Conservation (phyloP, 1,284 basidiomycete species). For the Tylopilus sp. region DNA sequence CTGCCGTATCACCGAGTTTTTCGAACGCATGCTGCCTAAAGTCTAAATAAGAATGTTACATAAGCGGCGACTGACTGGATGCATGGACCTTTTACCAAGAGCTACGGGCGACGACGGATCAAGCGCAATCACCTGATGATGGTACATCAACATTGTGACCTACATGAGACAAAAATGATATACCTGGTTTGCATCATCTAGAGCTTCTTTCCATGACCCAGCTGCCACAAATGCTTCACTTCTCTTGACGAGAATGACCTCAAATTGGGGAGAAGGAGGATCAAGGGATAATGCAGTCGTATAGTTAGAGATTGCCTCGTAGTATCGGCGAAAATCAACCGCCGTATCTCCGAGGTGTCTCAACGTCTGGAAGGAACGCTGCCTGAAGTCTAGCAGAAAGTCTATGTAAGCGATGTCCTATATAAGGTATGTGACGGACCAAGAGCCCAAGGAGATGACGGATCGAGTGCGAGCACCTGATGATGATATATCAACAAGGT, state of each 20-base stretch:
- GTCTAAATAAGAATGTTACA: too few relatives aligned
- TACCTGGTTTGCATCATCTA: not conserved
- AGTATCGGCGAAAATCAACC: not conserved
- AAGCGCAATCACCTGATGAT: not conserved
- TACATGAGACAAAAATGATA: not conserved
- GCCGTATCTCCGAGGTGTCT: not conserved
- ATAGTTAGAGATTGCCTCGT: not conserved
- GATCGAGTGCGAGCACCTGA: too few relatives aligned
- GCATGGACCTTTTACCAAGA: too few relatives aligned
- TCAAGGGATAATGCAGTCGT: not conserved
- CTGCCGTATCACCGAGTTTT: too few relatives aligned
- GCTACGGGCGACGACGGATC: not conserved
- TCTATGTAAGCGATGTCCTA: too few relatives aligned
- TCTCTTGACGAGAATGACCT: not conserved
- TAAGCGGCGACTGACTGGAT: too few relatives aligned
- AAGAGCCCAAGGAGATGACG: not conserved
- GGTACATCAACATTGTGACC: not conserved
- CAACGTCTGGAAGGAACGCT: not conserved
- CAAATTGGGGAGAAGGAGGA: not conserved
- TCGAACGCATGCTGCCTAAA: too few relatives aligned
- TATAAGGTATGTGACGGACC: not conserved
- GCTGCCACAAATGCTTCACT: not conserved
- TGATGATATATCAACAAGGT: too few relatives aligned
- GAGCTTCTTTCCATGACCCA: not conserved
- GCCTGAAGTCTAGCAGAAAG: not conserved